Percentiles rank a stretch among this genome's conserved stretches.
phyloP scores from a whole-genome alignment of 2,329 filamentous ascomycete genomes.

The Zymoseptoria crescenta region DNA sequence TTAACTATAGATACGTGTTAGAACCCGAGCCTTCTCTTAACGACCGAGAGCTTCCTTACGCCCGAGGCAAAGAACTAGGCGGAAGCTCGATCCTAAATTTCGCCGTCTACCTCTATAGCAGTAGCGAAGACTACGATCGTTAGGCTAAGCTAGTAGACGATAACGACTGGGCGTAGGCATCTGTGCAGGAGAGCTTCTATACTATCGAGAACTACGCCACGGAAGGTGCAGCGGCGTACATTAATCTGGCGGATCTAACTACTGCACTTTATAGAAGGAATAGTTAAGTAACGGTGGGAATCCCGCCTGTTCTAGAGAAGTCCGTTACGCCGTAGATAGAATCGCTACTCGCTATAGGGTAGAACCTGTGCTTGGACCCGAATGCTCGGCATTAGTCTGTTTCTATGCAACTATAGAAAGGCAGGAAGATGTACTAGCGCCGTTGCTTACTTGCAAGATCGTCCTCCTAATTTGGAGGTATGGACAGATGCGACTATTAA shows the following conservation, averaged over 20 bases:
- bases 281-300: not conserved
- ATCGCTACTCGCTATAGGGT: not conserved
- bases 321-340: not conserved
- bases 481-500: slow-evolving; percentile 43
- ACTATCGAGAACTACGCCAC: slow-evolving; percentile 39
- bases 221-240: not conserved
- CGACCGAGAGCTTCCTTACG: slow-evolving; percentile 34
- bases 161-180: slow-evolving; percentile 48
- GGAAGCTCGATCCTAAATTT: slow-evolving; percentile 40
- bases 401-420: slow-evolving; percentile 43
- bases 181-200: slow-evolving; percentile 45
- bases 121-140: slow-evolving; percentile 53
- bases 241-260: not conserved
- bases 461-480: slow-evolving; percentile 47
- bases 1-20: not conserved
- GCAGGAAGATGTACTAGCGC: slow-evolving; percentile 46
- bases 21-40: slow-evolving; percentile 33
- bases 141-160: slow-evolving; percentile 53
- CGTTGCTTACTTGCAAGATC: slow-evolving; percentile 38
- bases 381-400: slow-evolving; percentile 51
- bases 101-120: slow-evolving; percentile 46
- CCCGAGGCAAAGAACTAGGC: slow-evolving; percentile 41
- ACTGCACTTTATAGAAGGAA: not conserved
- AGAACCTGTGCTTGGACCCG: slow-evolving; percentile 35
- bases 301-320: not conserved